These are phyloP conservation scores for Apophysomyces trapeziformis DNA, from an alignment of 371 early-diverging fungal genomes.

Conservation along the genomic window DNA sequence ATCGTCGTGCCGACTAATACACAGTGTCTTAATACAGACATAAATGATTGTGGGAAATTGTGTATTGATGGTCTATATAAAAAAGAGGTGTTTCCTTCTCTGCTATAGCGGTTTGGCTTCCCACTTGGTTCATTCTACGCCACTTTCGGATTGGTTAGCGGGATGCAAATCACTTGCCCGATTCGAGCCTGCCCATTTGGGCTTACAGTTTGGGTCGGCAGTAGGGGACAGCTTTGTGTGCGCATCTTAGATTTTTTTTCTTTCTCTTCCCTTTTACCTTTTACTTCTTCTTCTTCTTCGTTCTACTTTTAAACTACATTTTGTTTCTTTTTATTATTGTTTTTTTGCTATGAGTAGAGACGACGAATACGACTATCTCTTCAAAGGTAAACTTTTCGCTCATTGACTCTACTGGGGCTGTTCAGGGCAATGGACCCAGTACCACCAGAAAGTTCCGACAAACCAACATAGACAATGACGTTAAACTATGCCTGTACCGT, in stretches of 20 bases:
- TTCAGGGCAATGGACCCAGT: not conserved
- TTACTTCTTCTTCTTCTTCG: slow-evolving; percentile 5
- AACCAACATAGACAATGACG: not conserved
- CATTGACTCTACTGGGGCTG: too few species aligned
- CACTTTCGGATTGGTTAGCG: too few species aligned
- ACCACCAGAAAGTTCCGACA: not conserved
- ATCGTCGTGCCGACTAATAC: too few species aligned
- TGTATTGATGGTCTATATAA: too few species aligned
- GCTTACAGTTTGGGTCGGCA: too few species aligned
- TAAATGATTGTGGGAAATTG: too few species aligned
- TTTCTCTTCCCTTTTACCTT: slow-evolving; percentile 1
- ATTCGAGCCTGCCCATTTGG: too few species aligned
- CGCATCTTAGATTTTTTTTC: not conserved
- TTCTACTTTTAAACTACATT: slow-evolving; percentile 10
- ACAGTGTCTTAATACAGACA: too few species aligned
- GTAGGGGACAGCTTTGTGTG: not conserved
- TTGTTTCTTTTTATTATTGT: not conserved
- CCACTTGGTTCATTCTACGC: too few species aligned
- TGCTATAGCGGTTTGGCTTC: too few species aligned
- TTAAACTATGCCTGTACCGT: not conserved
- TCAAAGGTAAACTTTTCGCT: slow-evolving; percentile 71
- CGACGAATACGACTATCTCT: slow-evolving; percentile 96
- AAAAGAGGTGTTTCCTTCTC: too few species aligned
- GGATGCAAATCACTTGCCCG: too few species aligned
- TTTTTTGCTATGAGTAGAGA: slow-evolving; percentile 75